phyloP scores from a whole-genome alignment of 805 yeast species.

The Metschnikowia sp. region DNA sequence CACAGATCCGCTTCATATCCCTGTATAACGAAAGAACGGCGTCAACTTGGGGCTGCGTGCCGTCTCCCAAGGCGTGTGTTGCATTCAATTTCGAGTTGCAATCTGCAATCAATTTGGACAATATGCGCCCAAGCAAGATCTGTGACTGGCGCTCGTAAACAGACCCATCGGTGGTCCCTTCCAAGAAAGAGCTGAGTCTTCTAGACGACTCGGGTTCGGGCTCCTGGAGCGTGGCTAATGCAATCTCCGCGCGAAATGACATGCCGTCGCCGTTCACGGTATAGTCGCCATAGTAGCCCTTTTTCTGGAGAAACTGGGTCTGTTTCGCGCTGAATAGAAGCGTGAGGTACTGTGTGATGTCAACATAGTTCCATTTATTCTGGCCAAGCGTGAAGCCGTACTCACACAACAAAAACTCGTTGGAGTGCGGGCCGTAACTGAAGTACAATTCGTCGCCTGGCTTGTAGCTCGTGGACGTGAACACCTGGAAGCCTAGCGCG shows the following conservation, averaged over 20 bases:
- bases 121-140: slow-evolving; percentile 29
- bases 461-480: slow-evolving; percentile 26
- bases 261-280: slow-evolving; percentile 50
- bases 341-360: slow-evolving; percentile 48
- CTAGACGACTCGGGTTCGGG: slow-evolving; percentile 26
- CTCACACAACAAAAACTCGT: slow-evolving; percentile 77
- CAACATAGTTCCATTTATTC: slow-evolving; percentile 71
- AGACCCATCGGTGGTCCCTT: slow-evolving; percentile 49
- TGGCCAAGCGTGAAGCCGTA: slow-evolving; percentile 69
- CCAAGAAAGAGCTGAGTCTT: slow-evolving; percentile 35
- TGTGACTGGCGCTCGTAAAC: slow-evolving; percentile 31
- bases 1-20: slow-evolving; percentile 26
- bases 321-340: slow-evolving; percentile 36
- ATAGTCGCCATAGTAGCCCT: slow-evolving; percentile 71
- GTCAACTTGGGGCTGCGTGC: slow-evolving; percentile 5
- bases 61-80: slow-evolving; percentile 12
- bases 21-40: slow-evolving; percentile 24
- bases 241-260: slow-evolving; percentile 75
- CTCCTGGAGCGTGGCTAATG: slow-evolving; percentile 57
- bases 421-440: slow-evolving; percentile 86
- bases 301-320: slow-evolving; percentile 42
- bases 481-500: slow-evolving; percentile 51
- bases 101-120: slow-evolving; percentile 25
- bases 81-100: slow-evolving; percentile 21
- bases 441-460: slow-evolving; percentile 59